phyloP scores from a whole-genome alignment of 257 asterid genomes.

The Solanum piurae region DNA sequence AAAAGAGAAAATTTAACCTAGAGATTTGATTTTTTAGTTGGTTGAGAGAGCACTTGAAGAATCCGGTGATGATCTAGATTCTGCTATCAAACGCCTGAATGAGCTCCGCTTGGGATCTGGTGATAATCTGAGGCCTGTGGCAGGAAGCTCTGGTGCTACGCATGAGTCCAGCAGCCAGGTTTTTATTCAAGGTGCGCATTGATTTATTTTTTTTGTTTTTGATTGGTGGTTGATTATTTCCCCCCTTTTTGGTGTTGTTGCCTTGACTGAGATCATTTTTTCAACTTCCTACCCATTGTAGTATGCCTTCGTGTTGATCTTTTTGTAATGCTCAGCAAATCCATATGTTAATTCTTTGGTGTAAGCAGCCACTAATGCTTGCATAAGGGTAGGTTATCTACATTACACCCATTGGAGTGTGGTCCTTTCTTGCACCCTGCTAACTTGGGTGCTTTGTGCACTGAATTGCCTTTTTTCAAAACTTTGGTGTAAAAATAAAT shows the following conservation, averaged over 20 bases:
- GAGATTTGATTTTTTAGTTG: constrained; percentile 37
- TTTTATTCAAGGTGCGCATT: constrained; percentile 30
- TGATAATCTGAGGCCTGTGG: constrained; percentile 18
- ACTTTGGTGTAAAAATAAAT: background rate
- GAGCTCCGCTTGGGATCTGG: constrained; percentile 68
- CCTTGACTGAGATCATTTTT: background rate
- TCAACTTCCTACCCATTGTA: background rate
- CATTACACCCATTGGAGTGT: background rate
- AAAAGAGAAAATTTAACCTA: constrained; percentile 2
- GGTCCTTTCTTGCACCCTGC: background rate
- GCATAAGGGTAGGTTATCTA: background rate
- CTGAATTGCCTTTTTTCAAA: background rate
- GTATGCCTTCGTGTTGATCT: background rate
- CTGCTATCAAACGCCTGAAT: constrained; percentile 63
- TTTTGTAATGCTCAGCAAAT: background rate
- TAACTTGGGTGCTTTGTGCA: background rate
- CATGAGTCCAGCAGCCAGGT: constrained; percentile 22
- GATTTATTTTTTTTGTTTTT: background rate
- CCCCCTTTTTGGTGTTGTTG: background rate
- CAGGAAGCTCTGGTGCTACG: constrained; percentile 20
- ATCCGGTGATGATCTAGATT: constrained; percentile 67
- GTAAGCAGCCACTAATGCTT: background rate
- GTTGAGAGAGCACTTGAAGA: constrained; percentile 73
- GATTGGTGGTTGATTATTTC: background rate
- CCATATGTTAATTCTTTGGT: background rate